A percentile compares a stretch with the other conserved stretches of the same genome.
phyloP scores from a whole-genome alignment of 306 rosid species.

The Sphenostylis stenocarpa region DNA sequence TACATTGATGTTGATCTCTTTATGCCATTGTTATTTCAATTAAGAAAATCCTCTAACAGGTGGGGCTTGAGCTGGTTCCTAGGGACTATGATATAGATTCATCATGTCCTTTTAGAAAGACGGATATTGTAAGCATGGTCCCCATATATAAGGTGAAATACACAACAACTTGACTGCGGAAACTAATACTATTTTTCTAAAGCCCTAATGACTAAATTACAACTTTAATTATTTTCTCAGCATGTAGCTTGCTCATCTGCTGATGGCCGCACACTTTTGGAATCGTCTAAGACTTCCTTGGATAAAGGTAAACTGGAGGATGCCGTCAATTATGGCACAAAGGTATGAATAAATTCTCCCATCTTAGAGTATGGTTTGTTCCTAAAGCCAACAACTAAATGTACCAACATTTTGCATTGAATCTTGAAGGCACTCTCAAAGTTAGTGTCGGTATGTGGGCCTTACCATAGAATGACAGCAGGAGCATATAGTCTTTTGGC shows the following conservation, averaged over 20 bases:
- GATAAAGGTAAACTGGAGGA: constrained; percentile 99
- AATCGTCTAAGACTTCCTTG: constrained; percentile 94
- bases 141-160: constrained; percentile 85
- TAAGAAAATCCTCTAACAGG: constrained; percentile 54
- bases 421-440: constrained; percentile 84
- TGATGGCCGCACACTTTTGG: constrained; percentile 93
- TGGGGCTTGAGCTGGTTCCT: constrained; percentile 96
- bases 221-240: constrained; percentile 44
- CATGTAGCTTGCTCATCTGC: constrained; percentile 99
- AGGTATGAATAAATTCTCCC: constrained; percentile 53
- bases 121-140: constrained; percentile 86
- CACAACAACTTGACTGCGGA: neutral
- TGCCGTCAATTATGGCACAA: constrained; percentile 93
- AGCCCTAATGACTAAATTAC: constrained; percentile 19
- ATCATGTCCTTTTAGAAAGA: constrained; percentile 69
- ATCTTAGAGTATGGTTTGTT: neutral
- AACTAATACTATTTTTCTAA: constrained; percentile 11
- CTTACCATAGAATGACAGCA: constrained; percentile 98
- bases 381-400: constrained; percentile 6
- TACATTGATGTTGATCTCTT: neutral
- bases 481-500: constrained; percentile 99
- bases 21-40: constrained; percentile 19
- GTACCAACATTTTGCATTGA: constrained; percentile 35
- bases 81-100: constrained; percentile 85
- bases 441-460: constrained; percentile 90